phyloP scores from a whole-genome alignment of 768 basidiomycete genomes.

The Cystobasidium ongulense region DNA sequence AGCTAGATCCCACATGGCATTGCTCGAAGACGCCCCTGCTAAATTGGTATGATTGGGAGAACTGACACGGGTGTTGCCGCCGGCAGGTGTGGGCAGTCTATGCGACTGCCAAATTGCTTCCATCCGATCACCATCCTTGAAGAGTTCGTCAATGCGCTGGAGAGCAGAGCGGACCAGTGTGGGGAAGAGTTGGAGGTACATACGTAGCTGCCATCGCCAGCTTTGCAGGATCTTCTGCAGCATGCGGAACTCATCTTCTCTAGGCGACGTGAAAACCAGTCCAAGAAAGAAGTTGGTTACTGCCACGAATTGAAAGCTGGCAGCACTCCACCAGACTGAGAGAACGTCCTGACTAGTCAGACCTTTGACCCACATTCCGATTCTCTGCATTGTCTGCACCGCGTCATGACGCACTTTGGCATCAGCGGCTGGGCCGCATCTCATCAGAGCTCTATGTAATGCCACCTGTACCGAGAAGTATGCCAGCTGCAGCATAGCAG shows the following conservation, averaged over 20 bases:
- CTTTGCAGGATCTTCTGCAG: background rate
- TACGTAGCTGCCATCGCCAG: constrained; percentile 13
- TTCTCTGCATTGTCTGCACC: constrained; percentile 1
- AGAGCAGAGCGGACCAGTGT: background rate
- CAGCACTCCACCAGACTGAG: constrained; percentile 6
- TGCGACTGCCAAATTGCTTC: background rate
- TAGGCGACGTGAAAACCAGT: background rate
- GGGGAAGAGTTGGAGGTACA: constrained; percentile 3
- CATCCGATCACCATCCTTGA: constrained; percentile 4
- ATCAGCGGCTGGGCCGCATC: background rate
- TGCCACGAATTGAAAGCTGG: background rate
- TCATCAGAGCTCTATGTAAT: constrained; percentile 9
- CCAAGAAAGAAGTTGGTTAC: constrained; percentile 20
- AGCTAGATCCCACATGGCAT: background rate
- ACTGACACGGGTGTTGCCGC: background rate
- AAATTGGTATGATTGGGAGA: background rate
- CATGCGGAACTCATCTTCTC: constrained; percentile 15
- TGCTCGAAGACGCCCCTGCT: background rate
- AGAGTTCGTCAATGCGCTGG: constrained; percentile 7
- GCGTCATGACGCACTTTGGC: background rate
- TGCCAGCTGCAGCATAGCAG: background rate
- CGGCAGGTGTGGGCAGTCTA: background rate
- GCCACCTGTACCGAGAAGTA: constrained; percentile 1
- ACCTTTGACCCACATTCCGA: background rate
- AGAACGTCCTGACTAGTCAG: constrained; percentile 15